Base-by-base conservation (phyloP, 805 yeast genomes). In the Candida krabiensis region DNA sequence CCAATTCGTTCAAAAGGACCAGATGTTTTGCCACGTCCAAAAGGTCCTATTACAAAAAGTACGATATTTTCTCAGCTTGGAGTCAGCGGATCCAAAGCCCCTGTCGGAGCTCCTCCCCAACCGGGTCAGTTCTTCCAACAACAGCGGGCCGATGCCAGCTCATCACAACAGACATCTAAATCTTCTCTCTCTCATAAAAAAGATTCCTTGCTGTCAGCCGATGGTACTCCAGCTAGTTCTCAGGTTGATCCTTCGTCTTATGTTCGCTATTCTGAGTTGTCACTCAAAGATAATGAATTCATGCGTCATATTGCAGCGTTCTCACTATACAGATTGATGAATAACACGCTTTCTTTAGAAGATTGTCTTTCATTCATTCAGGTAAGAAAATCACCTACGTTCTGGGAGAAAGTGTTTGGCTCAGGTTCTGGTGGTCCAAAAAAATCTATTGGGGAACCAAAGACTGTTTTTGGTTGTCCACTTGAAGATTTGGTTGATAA, bases 381-480 rank as follows among this genome's bases (percentile, higher is more conserved):
- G 35, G 55, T 71, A 2, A 69, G 64, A 43, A 74, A 70, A 43
- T 57, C 53, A 26, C 57, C 61, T 1, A 71, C 72, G 0, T 75
- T 77, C 48, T 77, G 82, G 82, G 80, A 70, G 37, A 75, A 73
- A 47, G 61, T 64, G 16, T 60, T 76, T 41, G 58, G 58, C 8
- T 30, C 22, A n/a, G 38, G 34, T 12, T 31, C 27, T 21, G 19
- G 19, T 15, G 25, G 5, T 18, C 15, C 37, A 4, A 18, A 24
- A 4, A 29, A 30, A 6, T 35, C 21, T 9, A 26, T 30, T 25
- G 35, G 14, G 31, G 46, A 35, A 9, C 19, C 33, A 19, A 28
- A 30, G 3, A 71, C 71, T 28, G 95, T 90, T 0, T 91, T 91
- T 65, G 96, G 96, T 1, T 72, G 79, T 5, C 81, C 93, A 9